Percentiles rank a stretch among this genome's conserved stretches.
Conservation (phyloP, 2,329 filamentous ascomycete species). For the Ilyonectria robusta region DNA sequence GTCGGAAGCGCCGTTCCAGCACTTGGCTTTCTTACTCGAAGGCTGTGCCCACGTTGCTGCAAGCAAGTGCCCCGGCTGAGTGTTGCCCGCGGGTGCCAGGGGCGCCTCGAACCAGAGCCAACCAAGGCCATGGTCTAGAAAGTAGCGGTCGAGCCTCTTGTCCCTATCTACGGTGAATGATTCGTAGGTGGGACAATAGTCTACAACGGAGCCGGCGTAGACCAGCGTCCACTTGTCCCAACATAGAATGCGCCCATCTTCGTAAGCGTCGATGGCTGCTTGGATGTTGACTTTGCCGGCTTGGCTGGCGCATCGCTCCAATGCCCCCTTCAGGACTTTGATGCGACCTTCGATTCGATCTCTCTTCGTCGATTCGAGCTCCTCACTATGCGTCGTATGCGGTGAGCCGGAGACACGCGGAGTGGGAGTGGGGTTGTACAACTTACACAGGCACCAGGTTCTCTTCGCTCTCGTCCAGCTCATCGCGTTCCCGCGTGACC, state of each 20-base stretch:
- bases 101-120: slow-evolving; percentile 48
- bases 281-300: slow-evolving; percentile 35
- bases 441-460: slow-evolving; percentile 41
- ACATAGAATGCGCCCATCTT: slow-evolving; percentile 36
- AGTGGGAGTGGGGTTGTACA: not conserved
- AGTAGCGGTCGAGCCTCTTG: slow-evolving; percentile 43
- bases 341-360: slow-evolving; percentile 32
- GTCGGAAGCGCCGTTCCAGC: slow-evolving; percentile 15
- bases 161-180: slow-evolving; percentile 43
- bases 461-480: slow-evolving; percentile 43
- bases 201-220: slow-evolving; percentile 41
- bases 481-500: slow-evolving; percentile 22
- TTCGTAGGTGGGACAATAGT: slow-evolving; percentile 42
- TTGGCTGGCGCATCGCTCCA: slow-evolving; percentile 28
- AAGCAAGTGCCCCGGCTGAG: slow-evolving; percentile 37
- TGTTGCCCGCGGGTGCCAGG: slow-evolving; percentile 29
- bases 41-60: slow-evolving; percentile 46
- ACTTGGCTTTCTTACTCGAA: not conserved
- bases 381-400: slow-evolving; percentile 36
- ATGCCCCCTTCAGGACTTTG: slow-evolving; percentile 19
- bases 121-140: slow-evolving; percentile 38
- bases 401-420: slow-evolving; percentile 15
- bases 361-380: slow-evolving; percentile 43
- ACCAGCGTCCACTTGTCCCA: slow-evolving; percentile 46
- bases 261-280: slow-evolving; percentile 42